phyloP scores from a whole-genome alignment of 305 asterid genomes.

The Fraxinus albicans region DNA sequence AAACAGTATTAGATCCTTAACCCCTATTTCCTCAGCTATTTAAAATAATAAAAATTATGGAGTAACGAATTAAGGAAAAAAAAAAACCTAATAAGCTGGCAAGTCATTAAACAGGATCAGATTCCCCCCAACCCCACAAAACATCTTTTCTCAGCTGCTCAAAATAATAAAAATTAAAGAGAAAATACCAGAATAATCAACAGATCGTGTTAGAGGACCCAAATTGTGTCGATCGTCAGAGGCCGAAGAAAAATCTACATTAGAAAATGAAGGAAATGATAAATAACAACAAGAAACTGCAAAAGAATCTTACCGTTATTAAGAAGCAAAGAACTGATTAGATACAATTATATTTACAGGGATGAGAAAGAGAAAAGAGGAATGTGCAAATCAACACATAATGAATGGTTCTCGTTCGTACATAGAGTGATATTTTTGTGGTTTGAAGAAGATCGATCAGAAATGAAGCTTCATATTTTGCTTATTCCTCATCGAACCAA shows the following conservation, averaged over 20 bases:
- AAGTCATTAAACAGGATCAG: neutral
- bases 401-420: neutral
- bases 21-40: neutral
- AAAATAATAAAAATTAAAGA: conserved; percentile 4
- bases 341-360: neutral
- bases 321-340: conserved; percentile 1
- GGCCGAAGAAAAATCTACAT: neutral
- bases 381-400: conserved; percentile 29
- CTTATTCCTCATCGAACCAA: neutral
- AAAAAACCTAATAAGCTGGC: neutral
- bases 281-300: neutral
- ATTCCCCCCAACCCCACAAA: neutral
- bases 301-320: conserved; percentile 15
- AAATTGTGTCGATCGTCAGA: conserved; percentile 10
- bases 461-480: neutral
- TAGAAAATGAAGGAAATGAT: neutral
- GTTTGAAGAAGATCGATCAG: conserved; percentile 1
- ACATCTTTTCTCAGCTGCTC: neutral
- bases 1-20: neutral
- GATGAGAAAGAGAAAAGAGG: neutral
- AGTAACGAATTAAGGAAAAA: neutral
- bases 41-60: neutral
- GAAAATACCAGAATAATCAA: neutral
- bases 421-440: conserved; percentile 1
- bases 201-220: conserved; percentile 15